Evolutionary conservation across 805 yeast species (phyloP).

Genomic region (Ogataea ramenticola): DNA sequence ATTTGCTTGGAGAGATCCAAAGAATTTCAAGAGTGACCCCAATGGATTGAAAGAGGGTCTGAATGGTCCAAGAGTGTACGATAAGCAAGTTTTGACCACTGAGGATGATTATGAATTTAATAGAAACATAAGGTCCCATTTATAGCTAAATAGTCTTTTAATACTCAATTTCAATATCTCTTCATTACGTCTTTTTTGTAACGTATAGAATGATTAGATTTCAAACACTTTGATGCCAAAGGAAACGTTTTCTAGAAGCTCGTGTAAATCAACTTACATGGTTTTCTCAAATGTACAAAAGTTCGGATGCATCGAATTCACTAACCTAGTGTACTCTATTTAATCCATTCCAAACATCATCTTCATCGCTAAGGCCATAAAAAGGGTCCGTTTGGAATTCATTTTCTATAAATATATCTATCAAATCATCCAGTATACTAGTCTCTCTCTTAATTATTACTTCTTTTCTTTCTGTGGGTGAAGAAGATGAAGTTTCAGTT

Average conservation of each 20-base stretch:
- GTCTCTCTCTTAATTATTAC: conserved; percentile 1
- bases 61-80: conserved; percentile 12
- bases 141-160: not conserved
- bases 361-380: conserved; percentile 7
- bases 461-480: not conserved
- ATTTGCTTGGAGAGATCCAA: conserved; percentile 27
- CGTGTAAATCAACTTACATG: too few species aligned
- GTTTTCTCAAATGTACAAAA: too few species aligned
- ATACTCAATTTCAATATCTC: too few species aligned
- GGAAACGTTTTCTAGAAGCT: too few species aligned
- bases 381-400: not conserved
- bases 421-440: conserved; percentile 5
- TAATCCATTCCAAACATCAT: conserved; percentile 7
- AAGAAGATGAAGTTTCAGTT: too few species aligned
- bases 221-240: too few species aligned
- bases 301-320: too few species aligned
- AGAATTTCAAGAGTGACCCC: conserved; percentile 17
- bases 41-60: conserved; percentile 22
- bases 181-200: too few species aligned
- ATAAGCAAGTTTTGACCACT: conserved; percentile 12
- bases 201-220: too few species aligned
- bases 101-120: conserved; percentile 4
- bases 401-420: conserved; percentile 5
- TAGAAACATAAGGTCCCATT: not conserved
- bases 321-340: too few species aligned